Evolutionary conservation across 2,329 filamentous ascomycete species (phyloP), one percentile per base, ranked within the genome.

Genomic region (Dactylellina sp.): DNA sequence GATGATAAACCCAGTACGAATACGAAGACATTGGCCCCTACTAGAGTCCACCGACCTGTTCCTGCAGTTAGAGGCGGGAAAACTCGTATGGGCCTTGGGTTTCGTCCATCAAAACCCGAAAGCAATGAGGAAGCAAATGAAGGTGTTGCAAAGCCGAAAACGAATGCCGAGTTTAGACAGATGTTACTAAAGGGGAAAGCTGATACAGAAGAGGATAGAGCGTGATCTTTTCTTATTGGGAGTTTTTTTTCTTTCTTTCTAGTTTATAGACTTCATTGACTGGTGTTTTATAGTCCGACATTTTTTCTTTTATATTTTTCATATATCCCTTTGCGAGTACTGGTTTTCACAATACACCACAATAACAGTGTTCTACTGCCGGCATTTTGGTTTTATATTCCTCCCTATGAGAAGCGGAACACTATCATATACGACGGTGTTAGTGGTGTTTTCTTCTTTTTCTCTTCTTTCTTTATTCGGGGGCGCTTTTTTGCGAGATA

Each of bases 11-110:
- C 14, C 70, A 79, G 24, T 79, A 76, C 42, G 9, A 37, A 59
- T 28, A 76, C 76, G n/a, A 52, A 46, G 11, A 59, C 49, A 9
- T 28, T 66, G 18, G 60, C 42, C 12, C 61, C 71, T 1, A 32
- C 47, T 2, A 49, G 71, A 42, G 11, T 80, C 85, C 46, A 84
- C 86, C 80, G 82, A 83, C 14, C 83, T 83, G 57, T 53, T 72
- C 63, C 18, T 77, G 85, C 28, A 82, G 83, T 60, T 81, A 84
- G 60, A 32, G 55, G 66, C 81, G 84, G 9, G 24, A 62, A 63
- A 39, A 47, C 61, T 20, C 61, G 75, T 20, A 64, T 64, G 35
- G 81, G 80, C 4, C 64, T 81, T 20, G 81, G 80, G 18, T 80
- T 79, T 50, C 76, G 77, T 9, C 77, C 77, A 40, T 39, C 80